Base-by-base conservation (phyloP, 768 basidiomycete species). In the button mushroom (Agaricus bisporus) region DNA sequence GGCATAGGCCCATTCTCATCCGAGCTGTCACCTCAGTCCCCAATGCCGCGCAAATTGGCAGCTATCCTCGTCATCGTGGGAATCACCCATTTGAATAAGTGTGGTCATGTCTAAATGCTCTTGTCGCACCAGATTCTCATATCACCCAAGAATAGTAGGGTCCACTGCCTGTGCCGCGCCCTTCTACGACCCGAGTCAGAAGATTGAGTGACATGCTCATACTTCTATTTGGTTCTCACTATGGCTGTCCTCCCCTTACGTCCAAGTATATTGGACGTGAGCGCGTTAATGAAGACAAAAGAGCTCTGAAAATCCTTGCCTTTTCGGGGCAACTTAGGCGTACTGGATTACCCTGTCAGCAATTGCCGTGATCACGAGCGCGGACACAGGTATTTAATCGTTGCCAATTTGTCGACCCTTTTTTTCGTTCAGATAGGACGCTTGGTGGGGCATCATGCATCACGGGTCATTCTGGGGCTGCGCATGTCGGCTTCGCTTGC, bases 341-440 rank as follows among this genome's bases (percentile, higher is more conserved):
- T 5, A 36, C 35, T 36, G 35, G 35, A 36, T 5, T 36, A 36
- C 18, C 42, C 9, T 44, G 12, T 22, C 42, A 22, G 17, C 12
- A 20, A 51, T 45, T 52, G 32, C 5, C 36, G 43, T 41, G 46
- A 42, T 54, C 39, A 54, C 41, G 46, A 48, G 46, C 11, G 10
- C 53, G 15, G 32, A 38, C 42, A 39, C 47, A 25, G 42, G 38
- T 35, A 15, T 6, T 7, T 22, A 29, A 22, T 18, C 29, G n/a
- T 37, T 43, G 29, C 11, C 20, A 20, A 28, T 32, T 41, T 20
- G 29, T 43, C 39, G 25, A 41, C 46, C 20, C 20, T 14, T 26
- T 51, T 5, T 15, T 51, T 17, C 28, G 26, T 14, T 47, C 25
- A 12, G 3, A 29, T 26, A 36, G 45, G 22, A 22, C 22, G 22